Conservation (phyloP, 2,329 filamentous ascomycete species). For the Neoarthrinium moseri region DNA sequence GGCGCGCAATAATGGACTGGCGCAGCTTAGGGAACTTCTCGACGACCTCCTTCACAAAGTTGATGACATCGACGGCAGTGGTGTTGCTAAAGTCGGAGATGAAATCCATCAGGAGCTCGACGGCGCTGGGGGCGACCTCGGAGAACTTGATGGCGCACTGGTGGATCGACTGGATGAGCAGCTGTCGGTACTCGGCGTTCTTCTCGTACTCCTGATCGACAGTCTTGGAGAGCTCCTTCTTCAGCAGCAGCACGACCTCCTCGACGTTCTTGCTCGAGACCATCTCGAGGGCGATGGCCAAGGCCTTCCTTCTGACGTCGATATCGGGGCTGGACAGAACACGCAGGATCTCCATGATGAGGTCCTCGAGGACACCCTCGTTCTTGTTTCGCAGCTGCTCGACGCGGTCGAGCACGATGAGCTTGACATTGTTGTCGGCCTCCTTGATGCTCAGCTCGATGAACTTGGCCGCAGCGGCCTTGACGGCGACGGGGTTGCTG, state of each 20-base stretch:
- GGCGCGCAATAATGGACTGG: conserved; percentile 79
- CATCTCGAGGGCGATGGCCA: conserved; percentile 92
- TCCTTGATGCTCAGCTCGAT: conserved; percentile 97
- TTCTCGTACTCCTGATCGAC: conserved; percentile 99
- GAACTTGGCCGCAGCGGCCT: conserved; percentile 92
- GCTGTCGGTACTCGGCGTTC: conserved; percentile 90
- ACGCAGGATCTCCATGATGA: conserved; percentile 95
- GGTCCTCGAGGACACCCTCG: conserved; percentile 85
- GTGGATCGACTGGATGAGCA: conserved; percentile 96
- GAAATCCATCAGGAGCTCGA: conserved; percentile 97
- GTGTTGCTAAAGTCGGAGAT: conserved; percentile 98
- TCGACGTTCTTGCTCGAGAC: conserved; percentile 98
- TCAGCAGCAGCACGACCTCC: conserved; percentile 91
- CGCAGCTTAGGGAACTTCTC: conserved; percentile 95
- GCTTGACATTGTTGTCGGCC: conserved; percentile 98
- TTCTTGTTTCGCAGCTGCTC: conserved; percentile 85
- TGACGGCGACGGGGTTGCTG: conserved; percentile 95
- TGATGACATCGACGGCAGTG: conserved; percentile 95
- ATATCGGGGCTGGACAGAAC: conserved; percentile 95
- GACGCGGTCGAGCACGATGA: conserved; percentile 94
- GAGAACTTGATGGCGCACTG: conserved; percentile 99
- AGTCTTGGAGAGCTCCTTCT: conserved; percentile 97
- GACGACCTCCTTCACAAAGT: conserved; percentile 97
- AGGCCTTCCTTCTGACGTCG: conserved; percentile 89
- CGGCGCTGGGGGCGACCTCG: conserved; percentile 93